Percentiles rank a stretch among this genome's conserved stretches.
Evolutionary conservation across 768 basidiomycete genomes (phyloP).

Genomic region (Trametes punicea): DNA sequence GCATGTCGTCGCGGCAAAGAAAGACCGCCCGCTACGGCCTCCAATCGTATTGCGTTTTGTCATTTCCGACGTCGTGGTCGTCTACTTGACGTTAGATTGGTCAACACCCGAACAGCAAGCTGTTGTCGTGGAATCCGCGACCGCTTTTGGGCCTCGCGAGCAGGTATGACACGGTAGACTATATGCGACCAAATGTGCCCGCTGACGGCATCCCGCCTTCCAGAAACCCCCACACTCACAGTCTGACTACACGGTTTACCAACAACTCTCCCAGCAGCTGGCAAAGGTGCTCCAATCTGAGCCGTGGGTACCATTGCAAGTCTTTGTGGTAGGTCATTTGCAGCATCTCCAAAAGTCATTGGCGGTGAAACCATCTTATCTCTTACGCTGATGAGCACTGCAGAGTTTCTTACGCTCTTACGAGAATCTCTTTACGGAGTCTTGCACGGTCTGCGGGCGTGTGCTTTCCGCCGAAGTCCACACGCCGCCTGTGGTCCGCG

Average conservation of each 20-base stretch:
- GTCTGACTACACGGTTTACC: slow-evolving; percentile 64
- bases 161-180: slow-evolving; percentile 39
- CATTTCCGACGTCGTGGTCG: slow-evolving; percentile 62
- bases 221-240: slow-evolving; percentile 69
- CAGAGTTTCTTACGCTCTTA: slow-evolving; percentile 57
- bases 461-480: slow-evolving; percentile 70
- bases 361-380: not conserved
- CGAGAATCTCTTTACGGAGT: slow-evolving; percentile 56
- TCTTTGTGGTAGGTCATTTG: slow-evolving; percentile 43
- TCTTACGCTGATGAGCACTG: not conserved
- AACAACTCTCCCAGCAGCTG: slow-evolving; percentile 64
- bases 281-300: slow-evolving; percentile 54
- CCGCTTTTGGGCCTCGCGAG: slow-evolving; percentile 75
- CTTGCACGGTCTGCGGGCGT: slow-evolving; percentile 56
- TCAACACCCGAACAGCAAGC: slow-evolving; percentile 26
- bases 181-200: not conserved
- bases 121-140: slow-evolving; percentile 57
- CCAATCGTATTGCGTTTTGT: slow-evolving; percentile 53
- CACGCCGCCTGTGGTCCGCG: slow-evolving; percentile 61
- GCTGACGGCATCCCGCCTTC: slow-evolving; percentile 2
- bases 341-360: not conserved
- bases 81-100: slow-evolving; percentile 50
- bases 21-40: slow-evolving; percentile 21
- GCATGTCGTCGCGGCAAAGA: slow-evolving; percentile 51
- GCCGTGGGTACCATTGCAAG: slow-evolving; percentile 50